A percentile compares a stretch with the other conserved stretches of the same genome.
These are phyloP conservation scores for Dipodascopsis uninucleata DNA, from an alignment of 805 yeast genomes.

Conservation along the genomic window DNA sequence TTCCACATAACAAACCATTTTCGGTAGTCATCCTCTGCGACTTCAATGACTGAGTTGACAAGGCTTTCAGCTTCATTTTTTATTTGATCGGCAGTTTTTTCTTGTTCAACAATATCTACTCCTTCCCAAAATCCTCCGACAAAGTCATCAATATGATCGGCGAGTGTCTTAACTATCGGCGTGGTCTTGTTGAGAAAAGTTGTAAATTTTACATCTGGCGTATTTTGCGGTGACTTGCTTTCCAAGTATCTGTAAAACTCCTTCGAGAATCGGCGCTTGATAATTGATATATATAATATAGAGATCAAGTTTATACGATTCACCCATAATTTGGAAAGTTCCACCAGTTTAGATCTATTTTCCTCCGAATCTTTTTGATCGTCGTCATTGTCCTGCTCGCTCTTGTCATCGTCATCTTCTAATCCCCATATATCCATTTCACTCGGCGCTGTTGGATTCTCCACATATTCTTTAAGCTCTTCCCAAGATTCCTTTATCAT, in stretches of 20 bases:
- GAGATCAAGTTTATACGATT: slow-evolving; percentile 7
- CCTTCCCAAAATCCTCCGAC: slow-evolving; percentile 12
- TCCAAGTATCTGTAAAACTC: background rate
- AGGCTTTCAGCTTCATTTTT: slow-evolving; percentile 1
- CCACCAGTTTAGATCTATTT: background rate
- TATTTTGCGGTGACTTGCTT: background rate
- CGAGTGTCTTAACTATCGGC: background rate
- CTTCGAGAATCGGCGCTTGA: slow-evolving; percentile 14
- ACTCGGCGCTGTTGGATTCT: slow-evolving; percentile 8
- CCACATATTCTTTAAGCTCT: slow-evolving; percentile 16
- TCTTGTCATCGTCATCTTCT: slow-evolving; percentile 3
- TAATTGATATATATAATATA: slow-evolving; percentile 10
- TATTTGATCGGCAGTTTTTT: background rate
- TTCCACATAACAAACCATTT: slow-evolving; percentile 16
- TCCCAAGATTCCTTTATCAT: slow-evolving; percentile 12
- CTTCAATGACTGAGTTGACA: background rate
- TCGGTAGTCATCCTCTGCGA: slow-evolving; percentile 9
- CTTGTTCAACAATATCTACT: slow-evolving; percentile 2
- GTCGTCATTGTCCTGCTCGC: slow-evolving; percentile 3
- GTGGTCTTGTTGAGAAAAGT: slow-evolving; percentile 5
- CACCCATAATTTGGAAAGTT: slow-evolving; percentile 10
- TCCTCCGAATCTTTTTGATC: slow-evolving; percentile 4
- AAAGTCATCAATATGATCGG: slow-evolving; percentile 6
- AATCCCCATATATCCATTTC: slow-evolving; percentile 5
- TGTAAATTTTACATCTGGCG: background rate